Conservation (phyloP, 805 yeast species). For the Wickerhamomyces subpelliculosus region DNA sequence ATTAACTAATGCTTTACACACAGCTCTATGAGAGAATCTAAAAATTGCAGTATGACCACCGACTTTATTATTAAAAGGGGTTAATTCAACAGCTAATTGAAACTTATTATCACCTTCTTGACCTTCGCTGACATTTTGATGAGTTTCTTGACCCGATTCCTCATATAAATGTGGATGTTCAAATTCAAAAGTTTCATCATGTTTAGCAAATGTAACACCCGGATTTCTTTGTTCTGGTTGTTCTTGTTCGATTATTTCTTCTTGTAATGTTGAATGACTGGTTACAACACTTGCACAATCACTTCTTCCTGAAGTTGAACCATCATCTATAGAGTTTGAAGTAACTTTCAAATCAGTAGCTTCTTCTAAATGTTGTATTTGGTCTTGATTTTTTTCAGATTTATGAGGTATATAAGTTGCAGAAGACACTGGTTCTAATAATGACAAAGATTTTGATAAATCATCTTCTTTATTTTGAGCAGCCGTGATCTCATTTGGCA, state of each 20-base stretch:
- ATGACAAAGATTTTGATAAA: background rate
- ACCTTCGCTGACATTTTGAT: background rate
- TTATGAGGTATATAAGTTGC: constrained; percentile 70
- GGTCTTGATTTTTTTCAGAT: constrained; percentile 24
- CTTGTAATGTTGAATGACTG: background rate
- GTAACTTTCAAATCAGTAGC: background rate
- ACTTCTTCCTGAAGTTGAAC: constrained; percentile 5
- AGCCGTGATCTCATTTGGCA: constrained; percentile 2
- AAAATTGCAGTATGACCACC: constrained; percentile 99
- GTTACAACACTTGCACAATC: constrained; percentile 3
- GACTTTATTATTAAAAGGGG: constrained; percentile 89
- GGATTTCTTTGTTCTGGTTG: background rate
- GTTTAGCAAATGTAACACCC: constrained; percentile 9
- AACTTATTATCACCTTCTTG: constrained; percentile 30
- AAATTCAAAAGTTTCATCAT: constrained; percentile 7
- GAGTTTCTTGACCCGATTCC: background rate
- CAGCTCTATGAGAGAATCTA: constrained; percentile 84
- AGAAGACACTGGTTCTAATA: constrained; percentile 55
- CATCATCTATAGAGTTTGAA: no score
- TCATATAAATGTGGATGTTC: background rate
- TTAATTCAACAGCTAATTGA: constrained; percentile 78
- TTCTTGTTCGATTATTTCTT: background rate
- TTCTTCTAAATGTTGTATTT: constrained; percentile 1
- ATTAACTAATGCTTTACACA: constrained; percentile 87
- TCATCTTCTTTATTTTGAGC: background rate